Conservation (phyloP, 148 eudicot species). For the Nepenthes mirabilis region DNA sequence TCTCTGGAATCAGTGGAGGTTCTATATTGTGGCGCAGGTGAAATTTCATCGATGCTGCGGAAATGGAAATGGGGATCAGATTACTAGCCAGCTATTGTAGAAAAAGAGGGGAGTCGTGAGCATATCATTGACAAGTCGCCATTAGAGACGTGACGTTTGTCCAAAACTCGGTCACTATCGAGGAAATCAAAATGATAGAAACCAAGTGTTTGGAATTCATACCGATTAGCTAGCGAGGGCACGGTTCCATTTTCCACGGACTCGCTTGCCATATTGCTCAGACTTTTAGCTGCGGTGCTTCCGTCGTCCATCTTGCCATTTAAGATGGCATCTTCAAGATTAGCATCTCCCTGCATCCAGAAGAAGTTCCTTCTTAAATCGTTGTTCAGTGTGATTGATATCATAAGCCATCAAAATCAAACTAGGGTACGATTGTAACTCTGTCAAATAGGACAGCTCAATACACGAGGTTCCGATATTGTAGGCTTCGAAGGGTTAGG, state of each 20-base stretch:
- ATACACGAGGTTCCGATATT: too few relatives aligned
- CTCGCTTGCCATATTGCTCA: conserved; percentile 23
- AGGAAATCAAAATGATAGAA: too few relatives aligned
- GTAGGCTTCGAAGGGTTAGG: too few relatives aligned
- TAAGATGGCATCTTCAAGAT: neutral
- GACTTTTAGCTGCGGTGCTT: conserved; percentile 36
- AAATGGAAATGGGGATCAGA: neutral
- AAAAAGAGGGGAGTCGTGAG: neutral
- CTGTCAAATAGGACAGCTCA: too few relatives aligned
- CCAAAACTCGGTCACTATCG: neutral
- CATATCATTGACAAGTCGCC: neutral
- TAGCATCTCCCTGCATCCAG: neutral
- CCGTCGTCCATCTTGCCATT: neutral
- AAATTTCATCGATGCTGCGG: conserved; percentile 14
- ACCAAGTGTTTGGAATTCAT: too few relatives aligned
- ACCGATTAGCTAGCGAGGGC: too few relatives aligned
- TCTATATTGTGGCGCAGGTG: conserved; percentile 11
- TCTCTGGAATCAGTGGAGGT: conserved; percentile 9
- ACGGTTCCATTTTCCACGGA: too few relatives aligned
- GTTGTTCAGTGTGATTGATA: conserved; percentile 29
- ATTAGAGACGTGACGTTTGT: neutral
- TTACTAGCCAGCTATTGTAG: neutral
- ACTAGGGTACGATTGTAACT: too few relatives aligned
- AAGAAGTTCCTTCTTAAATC: conserved; percentile 2
- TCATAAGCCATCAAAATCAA: too few relatives aligned